Evolutionary conservation across 257 asterid genomes (phyloP).

Genomic region (Ligustrum vulgare): DNA sequence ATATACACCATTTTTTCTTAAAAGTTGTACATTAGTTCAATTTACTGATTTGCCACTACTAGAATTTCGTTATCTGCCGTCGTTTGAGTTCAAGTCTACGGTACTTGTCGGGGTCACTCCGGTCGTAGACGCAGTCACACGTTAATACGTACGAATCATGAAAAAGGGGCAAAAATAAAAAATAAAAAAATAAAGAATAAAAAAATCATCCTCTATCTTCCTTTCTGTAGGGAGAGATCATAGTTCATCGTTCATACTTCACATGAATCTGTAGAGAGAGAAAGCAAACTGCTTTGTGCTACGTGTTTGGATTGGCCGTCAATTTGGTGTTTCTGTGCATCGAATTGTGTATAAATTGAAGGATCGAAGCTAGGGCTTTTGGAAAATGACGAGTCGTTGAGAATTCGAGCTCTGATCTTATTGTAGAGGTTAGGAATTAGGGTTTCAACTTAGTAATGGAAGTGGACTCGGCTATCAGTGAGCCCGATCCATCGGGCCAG

Average conservation of each 20-base stretch:
- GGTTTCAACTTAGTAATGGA: slow-evolving; percentile 67
- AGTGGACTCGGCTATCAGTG: slow-evolving; percentile 71
- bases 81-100: slow-evolving; percentile 13
- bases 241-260: neutral
- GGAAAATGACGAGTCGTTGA: slow-evolving; percentile 31
- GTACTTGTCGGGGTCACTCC: slow-evolving; percentile 16
- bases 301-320: neutral
- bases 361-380: slow-evolving; percentile 11
- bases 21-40: neutral
- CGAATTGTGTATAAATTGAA: neutral
- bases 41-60: slow-evolving; percentile 11
- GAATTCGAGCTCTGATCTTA: slow-evolving; percentile 43
- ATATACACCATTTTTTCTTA: no score
- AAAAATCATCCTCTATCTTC: neutral
- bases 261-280: neutral
- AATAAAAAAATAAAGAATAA: no score
- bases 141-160: no score
- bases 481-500: slow-evolving; percentile 55
- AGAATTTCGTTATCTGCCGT: slow-evolving; percentile 24
- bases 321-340: neutral
- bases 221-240: neutral
- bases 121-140: neutral
- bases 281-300: neutral
- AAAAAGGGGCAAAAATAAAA: no score
- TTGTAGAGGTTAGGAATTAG: slow-evolving; percentile 37